These are phyloP conservation scores for Gossypium rotundifolium DNA, from an alignment of 345 rosid species.

Conservation along the genomic window DNA sequence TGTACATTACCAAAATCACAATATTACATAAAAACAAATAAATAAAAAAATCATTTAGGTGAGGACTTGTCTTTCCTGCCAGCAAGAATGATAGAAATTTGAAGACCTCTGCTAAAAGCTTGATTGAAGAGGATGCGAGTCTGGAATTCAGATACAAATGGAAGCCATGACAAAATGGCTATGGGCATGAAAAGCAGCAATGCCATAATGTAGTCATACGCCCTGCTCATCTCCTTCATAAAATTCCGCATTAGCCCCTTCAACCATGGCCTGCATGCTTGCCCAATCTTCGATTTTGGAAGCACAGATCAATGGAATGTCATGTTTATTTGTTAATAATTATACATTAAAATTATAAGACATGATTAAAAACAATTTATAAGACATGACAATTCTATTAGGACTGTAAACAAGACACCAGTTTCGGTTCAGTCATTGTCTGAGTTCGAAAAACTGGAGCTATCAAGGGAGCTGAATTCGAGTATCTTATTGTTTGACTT, in stretches of 20 bases:
- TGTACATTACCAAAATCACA: not conserved
- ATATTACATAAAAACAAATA: not conserved
- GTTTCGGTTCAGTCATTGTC: not conserved
- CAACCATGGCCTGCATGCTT: slow-evolving; percentile 51
- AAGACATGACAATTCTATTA: not conserved
- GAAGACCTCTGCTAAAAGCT: slow-evolving; percentile 92
- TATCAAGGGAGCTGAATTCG: not conserved
- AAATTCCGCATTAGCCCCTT: slow-evolving; percentile 69
- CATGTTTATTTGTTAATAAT: not conserved
- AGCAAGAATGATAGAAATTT: slow-evolving; percentile 74
- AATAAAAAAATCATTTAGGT: not conserved
- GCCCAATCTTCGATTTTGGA: slow-evolving; percentile 52
- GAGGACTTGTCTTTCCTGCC: slow-evolving; percentile 49
- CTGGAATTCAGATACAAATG: slow-evolving; percentile 84
- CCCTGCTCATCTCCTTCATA: slow-evolving; percentile 80
- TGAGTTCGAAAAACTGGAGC: not conserved
- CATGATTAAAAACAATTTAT: not conserved
- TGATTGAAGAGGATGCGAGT: slow-evolving; percentile 91
- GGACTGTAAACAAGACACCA: not conserved
- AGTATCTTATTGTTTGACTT: not conserved
- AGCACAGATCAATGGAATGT: not conserved
- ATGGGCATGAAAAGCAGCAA: slow-evolving; percentile 57
- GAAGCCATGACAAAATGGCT: slow-evolving; percentile 78
- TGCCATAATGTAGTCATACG: slow-evolving; percentile 82
- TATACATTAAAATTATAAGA: not conserved